These are phyloP conservation scores for Ascoidea rubescens DNA, from an alignment of 805 yeast species.

Conservation along the genomic window DNA sequence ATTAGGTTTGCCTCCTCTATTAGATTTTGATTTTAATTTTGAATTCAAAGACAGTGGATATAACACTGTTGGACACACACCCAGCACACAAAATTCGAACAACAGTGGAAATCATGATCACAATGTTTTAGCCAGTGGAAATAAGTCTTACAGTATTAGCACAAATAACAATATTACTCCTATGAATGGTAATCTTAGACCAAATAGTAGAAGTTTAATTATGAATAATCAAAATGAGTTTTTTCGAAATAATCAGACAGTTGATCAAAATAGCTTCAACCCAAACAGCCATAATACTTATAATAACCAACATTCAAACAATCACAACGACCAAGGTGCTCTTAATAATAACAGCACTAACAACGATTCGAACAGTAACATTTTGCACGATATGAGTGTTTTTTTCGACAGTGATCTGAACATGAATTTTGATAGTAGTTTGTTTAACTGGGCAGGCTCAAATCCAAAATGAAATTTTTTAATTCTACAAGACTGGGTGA, in stretches of 20 bases:
- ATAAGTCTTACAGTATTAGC: neutral
- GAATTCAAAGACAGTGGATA: neutral
- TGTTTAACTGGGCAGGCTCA: conserved; percentile 1
- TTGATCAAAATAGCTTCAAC: neutral
- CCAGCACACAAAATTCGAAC: neutral
- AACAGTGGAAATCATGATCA: neutral
- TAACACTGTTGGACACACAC: neutral
- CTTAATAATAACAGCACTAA: neutral
- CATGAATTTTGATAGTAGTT: conserved; percentile 4
- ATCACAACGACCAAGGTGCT: neutral
- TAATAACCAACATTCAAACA: neutral
- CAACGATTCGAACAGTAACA: neutral
- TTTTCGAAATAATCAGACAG: neutral
- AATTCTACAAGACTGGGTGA: too few relatives aligned
- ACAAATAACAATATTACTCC: neutral
- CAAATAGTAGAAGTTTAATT: too few relatives aligned
- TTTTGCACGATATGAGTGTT: conserved; percentile 1
- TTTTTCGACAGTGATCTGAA: neutral
- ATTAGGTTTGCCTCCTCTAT: conserved; percentile 55
- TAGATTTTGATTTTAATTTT: conserved; percentile 30
- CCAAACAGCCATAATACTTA: neutral
- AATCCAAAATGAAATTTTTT: too few relatives aligned
- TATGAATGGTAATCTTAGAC: neutral
- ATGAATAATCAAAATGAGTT: neutral
- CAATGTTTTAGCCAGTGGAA: too few relatives aligned